A percentile compares a stretch with the other conserved stretches of the same genome.
These are phyloP conservation scores for Cairneyella variabilis DNA, from an alignment of 495 filamentous ascomycete genomes.

Conservation along the genomic window DNA sequence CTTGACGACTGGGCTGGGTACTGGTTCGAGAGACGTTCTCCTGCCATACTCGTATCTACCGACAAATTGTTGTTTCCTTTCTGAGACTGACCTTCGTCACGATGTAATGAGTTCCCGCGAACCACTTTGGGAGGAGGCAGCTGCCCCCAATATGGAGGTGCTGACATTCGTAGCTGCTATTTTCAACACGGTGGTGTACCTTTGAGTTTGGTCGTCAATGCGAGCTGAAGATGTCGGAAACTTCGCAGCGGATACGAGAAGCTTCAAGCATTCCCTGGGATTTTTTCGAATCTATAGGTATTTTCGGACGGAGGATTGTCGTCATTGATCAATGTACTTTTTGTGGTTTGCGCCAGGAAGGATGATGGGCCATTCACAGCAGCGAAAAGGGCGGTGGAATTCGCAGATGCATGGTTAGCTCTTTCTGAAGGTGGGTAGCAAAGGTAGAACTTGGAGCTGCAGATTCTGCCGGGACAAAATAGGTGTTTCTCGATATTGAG, in stretches of 20 bases:
- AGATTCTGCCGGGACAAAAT: not conserved
- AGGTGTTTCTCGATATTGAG: no score
- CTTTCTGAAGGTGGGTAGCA: slow-evolving; percentile 3
- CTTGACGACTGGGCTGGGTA: slow-evolving; percentile 35
- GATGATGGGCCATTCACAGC: slow-evolving; percentile 5
- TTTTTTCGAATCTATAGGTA: no score
- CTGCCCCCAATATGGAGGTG: slow-evolving; percentile 37
- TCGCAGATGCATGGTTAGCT: slow-evolving; percentile 19
- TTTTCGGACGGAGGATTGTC: slow-evolving; percentile 6
- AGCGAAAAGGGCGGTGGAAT: not conserved
- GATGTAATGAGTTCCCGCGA: slow-evolving; percentile 34
- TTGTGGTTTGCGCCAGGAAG: slow-evolving; percentile 11
- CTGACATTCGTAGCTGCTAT: slow-evolving; percentile 19
- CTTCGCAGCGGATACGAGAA: no score
- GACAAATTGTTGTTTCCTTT: slow-evolving; percentile 35
- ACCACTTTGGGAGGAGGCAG: slow-evolving; percentile 33
- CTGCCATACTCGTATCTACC: slow-evolving; percentile 32
- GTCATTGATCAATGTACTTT: slow-evolving; percentile 15
- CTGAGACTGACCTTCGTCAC: slow-evolving; percentile 37
- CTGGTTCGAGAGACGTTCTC: slow-evolving; percentile 27
- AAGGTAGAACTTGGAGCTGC: not conserved
- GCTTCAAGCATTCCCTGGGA: not conserved
- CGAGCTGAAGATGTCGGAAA: not conserved
- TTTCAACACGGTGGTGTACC: not conserved
- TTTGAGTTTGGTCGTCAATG: not conserved